Percentiles rank a stretch among this genome's conserved stretches.
These are phyloP conservation scores for Cryphonectria radicalis DNA, from an alignment of 2,329 filamentous ascomycete species.

Conservation along the genomic window DNA sequence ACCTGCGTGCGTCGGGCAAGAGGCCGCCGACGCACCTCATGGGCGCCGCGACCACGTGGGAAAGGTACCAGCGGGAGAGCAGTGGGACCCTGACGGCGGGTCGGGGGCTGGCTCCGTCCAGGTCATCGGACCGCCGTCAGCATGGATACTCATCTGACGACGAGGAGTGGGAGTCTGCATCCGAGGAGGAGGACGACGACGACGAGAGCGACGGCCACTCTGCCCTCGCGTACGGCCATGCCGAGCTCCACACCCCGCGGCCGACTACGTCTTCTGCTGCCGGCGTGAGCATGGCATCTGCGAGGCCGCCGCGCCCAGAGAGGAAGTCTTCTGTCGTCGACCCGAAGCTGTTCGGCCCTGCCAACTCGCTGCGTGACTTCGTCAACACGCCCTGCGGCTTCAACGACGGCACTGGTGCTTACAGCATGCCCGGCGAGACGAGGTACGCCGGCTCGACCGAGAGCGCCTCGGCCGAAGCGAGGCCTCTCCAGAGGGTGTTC, in stretches of 20 bases:
- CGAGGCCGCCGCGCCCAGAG: constrained; percentile 28
- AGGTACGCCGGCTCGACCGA: constrained; percentile 37
- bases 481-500: constrained; percentile 65
- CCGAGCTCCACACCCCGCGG: constrained; percentile 32
- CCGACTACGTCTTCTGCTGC: constrained; percentile 36
- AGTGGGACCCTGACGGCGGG: constrained; percentile 39
- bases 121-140: constrained; percentile 36
- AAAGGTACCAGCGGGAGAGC: constrained; percentile 46
- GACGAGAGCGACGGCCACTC: constrained; percentile 46
- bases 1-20: constrained; percentile 49
- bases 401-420: constrained; percentile 43
- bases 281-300: constrained; percentile 12
- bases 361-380: constrained; percentile 63
- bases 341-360: constrained; percentile 61
- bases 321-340: constrained; percentile 59
- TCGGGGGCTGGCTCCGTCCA: constrained; percentile 48
- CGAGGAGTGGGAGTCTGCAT: constrained; percentile 63
- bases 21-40: constrained; percentile 43
- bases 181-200: constrained; percentile 45
- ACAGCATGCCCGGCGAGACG: constrained; percentile 9
- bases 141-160: constrained; percentile 47
- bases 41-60: constrained; percentile 47
- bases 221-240: constrained; percentile 50
- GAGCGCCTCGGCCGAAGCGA: constrained; percentile 42
- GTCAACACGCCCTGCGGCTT: constrained; percentile 62